Conservation (phyloP, 768 basidiomycete genomes). For the Russula compacta region DNA sequence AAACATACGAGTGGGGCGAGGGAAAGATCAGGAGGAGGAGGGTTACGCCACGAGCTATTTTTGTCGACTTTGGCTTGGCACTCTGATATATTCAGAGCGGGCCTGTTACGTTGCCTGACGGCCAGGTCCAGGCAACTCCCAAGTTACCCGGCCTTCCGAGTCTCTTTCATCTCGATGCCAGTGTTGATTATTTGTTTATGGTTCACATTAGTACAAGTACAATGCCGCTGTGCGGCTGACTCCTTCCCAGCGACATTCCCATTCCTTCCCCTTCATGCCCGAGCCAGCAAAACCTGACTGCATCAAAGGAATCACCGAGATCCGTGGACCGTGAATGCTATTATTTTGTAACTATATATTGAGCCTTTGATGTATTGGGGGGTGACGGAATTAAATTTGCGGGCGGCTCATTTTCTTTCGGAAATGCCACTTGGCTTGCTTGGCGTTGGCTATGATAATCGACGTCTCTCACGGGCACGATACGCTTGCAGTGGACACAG, state of each 20-base stretch:
- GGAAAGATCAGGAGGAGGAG: too few species aligned
- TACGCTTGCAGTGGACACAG: conserved; percentile 35
- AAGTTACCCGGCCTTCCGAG: too few species aligned
- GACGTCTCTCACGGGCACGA: conserved; percentile 24
- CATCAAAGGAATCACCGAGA: conserved; percentile 27
- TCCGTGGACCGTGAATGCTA: conserved; percentile 33
- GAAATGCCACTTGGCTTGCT: too few species aligned
- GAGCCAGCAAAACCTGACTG: neutral
- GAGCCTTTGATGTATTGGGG: conserved; percentile 29
- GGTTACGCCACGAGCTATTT: neutral
- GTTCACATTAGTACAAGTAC: too few species aligned
- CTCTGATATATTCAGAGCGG: neutral
- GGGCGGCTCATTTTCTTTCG: conserved; percentile 35
- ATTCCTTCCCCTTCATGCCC: neutral
- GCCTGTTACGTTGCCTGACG: neutral
- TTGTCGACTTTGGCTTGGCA: conserved; percentile 11
- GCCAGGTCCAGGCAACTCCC: neutral
- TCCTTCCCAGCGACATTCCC: neutral
- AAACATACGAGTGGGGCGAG: too few species aligned
- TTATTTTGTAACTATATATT: too few species aligned
- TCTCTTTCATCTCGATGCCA: neutral
- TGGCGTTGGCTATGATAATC: too few species aligned
- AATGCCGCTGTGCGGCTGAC: too few species aligned
- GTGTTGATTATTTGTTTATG: too few species aligned
- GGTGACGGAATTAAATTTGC: conserved; percentile 30